A percentile compares a stretch with the other conserved stretches of the same genome.
These are phyloP conservation scores for Xylaria venustula DNA, from an alignment of 495 filamentous ascomycete species.

Conservation along the genomic window DNA sequence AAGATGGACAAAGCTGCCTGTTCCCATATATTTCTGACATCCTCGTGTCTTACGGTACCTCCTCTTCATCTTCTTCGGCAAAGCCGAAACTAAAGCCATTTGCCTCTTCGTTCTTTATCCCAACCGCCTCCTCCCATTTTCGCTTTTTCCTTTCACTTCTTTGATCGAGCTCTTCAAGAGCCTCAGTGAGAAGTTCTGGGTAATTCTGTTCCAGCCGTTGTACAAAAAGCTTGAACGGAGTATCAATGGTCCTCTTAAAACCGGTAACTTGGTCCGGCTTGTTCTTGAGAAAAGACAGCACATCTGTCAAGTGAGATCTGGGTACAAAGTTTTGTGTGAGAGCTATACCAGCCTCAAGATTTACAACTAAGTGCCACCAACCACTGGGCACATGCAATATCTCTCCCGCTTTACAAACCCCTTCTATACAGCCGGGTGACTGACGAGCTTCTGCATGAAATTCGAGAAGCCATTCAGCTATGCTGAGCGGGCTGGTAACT, in stretches of 20 bases:
- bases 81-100: conserved; percentile 77
- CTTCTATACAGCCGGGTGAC: conserved; percentile 78
- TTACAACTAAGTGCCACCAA: conserved; percentile 98
- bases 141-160: conserved; percentile 66
- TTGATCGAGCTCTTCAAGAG: conserved; percentile 61
- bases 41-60: background rate
- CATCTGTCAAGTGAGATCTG: conserved; percentile 66
- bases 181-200: conserved; percentile 65
- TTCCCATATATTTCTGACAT: background rate
- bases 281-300: conserved; percentile 78
- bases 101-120: conserved; percentile 40
- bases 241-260: conserved; percentile 68
- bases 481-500: conserved; percentile 90
- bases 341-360: conserved; percentile 77
- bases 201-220: conserved; percentile 60
- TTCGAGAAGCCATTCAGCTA: conserved; percentile 89
- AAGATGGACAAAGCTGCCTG: no score
- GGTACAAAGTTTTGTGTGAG: conserved; percentile 98
- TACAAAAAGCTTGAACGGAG: conserved; percentile 78
- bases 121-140: conserved; percentile 81
- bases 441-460: conserved; percentile 87
- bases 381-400: conserved; percentile 89
- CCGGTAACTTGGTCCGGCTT: conserved; percentile 84
- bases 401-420: conserved; percentile 82
- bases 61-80: conserved; percentile 51